Percentiles rank a stretch among this genome's conserved stretches.
Evolutionary conservation across 208 protist genomes (phyloP).

Genomic region (Crithidia sp.): DNA sequence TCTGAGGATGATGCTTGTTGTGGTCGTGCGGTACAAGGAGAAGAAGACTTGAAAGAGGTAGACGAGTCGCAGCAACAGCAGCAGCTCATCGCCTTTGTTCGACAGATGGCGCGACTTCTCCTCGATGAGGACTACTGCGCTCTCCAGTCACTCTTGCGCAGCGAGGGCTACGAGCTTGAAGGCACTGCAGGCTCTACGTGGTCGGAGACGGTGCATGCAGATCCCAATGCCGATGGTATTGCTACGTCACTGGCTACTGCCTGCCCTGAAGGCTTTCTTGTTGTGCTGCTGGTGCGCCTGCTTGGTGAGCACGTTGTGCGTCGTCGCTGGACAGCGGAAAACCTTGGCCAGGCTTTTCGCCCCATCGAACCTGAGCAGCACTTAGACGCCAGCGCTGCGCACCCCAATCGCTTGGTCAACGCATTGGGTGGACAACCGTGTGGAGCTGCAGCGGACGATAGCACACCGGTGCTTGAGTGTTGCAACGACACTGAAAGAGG

Average conservation of each 20-base stretch:
- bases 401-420: conserved; percentile 4
- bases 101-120: conserved; percentile 3
- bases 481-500: not conserved
- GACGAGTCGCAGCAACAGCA: not conserved
- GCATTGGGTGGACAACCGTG: not conserved
- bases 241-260: not conserved
- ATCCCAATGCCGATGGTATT: too few species aligned
- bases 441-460: not conserved
- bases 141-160: not conserved
- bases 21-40: not conserved
- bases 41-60: not conserved
- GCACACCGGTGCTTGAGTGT: not conserved
- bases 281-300: conserved; percentile 29
- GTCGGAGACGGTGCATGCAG: too few species aligned
- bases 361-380: conserved; percentile 17
- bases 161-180: not conserved
- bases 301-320: conserved; percentile 36
- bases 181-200: too few species aligned
- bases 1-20: not conserved
- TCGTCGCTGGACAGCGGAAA: conserved; percentile 30
- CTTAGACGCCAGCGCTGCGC: not conserved
- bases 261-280: conserved; percentile 15
- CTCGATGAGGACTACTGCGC: conserved; percentile 23
- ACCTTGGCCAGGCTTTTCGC: conserved; percentile 31
- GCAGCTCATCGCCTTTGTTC: conserved; percentile 5